Evolutionary conservation across 2,329 filamentous ascomycete species (phyloP), one percentile per base, ranked within the genome.

Genomic region (Pseudogymnoascus sp.): DNA sequence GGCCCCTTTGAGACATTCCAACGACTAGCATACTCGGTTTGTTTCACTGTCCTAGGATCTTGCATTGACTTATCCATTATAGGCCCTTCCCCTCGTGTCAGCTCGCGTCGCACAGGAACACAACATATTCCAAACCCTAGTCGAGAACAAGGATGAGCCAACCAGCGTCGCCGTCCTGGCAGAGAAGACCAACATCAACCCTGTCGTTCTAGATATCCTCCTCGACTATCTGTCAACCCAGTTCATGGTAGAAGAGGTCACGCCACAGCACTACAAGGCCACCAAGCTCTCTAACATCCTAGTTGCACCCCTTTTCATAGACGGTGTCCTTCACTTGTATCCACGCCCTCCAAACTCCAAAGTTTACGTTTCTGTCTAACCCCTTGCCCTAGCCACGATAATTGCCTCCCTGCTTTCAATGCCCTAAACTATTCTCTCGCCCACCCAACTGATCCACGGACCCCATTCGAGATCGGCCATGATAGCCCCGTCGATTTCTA

Each of bases 341-440:
- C 21, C 21, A 6, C 12, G 42, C 18, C 53, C 36, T 59, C 25
- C n/a, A 34, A 59, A 18, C 21, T 36, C 25, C 5, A 14, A 59
- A 11, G 7, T 18, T 38, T 23, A 21, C 25, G 49, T 18, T 59
- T 21, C 14, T 23, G 21, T 36, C 53, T 21, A 46, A 46, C 21
- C 21, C 42, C 2, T 21, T 46, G 49, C 63, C n/a, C 14, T 64
- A 9, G 65, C 63, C n/a, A 40, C 66, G 2, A 16, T 64, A 43
- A 66, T 64, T 59, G 65, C 63, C 11, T 34, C 60, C 9, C 61
- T 62, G 6, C 61, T 65, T 25, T 66, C 65, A 36, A 62, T 31
- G 38, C 63, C 53, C 25, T 56, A 42, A 46, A 46, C 42, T 46
- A 46, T 25, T 46, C 21, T 46, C 42, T 46, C 21, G 42, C 42